Conservation (phyloP, 331 rosid genomes). For the Phaseolus coccineus region DNA sequence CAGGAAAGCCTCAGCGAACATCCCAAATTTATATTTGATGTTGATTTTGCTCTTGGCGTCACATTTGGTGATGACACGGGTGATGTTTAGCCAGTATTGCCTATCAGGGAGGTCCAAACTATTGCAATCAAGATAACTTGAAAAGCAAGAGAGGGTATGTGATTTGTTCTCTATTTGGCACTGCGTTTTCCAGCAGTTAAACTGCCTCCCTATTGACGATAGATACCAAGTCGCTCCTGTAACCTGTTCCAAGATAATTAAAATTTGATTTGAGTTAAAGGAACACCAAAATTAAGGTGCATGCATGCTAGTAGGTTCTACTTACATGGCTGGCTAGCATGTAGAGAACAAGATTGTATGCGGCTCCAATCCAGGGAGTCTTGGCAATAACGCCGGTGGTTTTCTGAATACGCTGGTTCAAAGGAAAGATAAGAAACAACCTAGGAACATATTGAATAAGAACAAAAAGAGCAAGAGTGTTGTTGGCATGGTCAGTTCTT, state of each 20-base stretch:
- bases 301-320: background rate
- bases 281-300: constrained; percentile 9
- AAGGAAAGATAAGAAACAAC: constrained; percentile 82
- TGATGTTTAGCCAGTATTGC: constrained; percentile 71
- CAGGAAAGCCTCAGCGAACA: constrained; percentile 76
- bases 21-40: constrained; percentile 69
- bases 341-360: constrained; percentile 87
- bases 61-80: constrained; percentile 56
- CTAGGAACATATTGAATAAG: constrained; percentile 88
- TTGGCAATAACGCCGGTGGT: constrained; percentile 81
- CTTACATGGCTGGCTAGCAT: constrained; percentile 92
- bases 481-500: constrained; percentile 76
- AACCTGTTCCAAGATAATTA: constrained; percentile 52
- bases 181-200: constrained; percentile 69
- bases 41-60: constrained; percentile 52
- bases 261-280: background rate
- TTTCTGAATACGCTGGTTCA: constrained; percentile 76
- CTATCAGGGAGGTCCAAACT: constrained; percentile 56
- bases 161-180: constrained; percentile 60
- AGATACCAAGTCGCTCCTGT: constrained; percentile 87
- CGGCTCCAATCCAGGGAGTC: constrained; percentile 97
- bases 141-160: constrained; percentile 55
- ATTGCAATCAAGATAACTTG: constrained; percentile 68
- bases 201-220: constrained; percentile 78
- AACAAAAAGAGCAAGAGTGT: constrained; percentile 79